Conservation (phyloP, 1,139 yeast species). For the Candida freyschussii region DNA sequence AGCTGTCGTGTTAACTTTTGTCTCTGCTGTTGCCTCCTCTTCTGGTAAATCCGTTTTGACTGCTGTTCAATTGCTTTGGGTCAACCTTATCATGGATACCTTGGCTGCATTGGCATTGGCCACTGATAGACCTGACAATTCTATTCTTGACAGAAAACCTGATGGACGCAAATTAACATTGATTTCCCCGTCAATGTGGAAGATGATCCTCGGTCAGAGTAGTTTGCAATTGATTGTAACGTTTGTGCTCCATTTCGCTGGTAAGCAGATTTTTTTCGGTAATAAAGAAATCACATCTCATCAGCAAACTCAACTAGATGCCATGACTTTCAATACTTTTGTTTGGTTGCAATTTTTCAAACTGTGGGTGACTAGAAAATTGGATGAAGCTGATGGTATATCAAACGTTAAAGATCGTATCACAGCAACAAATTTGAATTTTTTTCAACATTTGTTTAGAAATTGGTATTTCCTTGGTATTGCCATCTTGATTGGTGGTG, state of each 20-base stretch:
- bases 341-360: conserved; percentile 98
- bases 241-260: conserved; percentile 76
- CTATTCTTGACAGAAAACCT: conserved; percentile 75
- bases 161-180: conserved; percentile 78
- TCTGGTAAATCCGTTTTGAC: conserved; percentile 84
- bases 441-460: conserved; percentile 74
- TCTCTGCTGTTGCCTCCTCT: conserved; percentile 82
- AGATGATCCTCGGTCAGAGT: conserved; percentile 92
- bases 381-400: conserved; percentile 82
- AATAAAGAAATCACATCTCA: conserved; percentile 36
- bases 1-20: conserved; percentile 89
- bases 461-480: conserved; percentile 79
- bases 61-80: conserved; percentile 97
- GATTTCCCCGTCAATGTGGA: conserved; percentile 94
- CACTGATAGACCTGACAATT: conserved; percentile 90
- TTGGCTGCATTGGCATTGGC: conserved; percentile 97
- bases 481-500: conserved; percentile 68
- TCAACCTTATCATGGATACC: conserved; percentile 95
- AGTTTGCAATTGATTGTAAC: conserved; percentile 72
- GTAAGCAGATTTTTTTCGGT: conserved; percentile 52
- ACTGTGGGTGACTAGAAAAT: conserved; percentile 81
- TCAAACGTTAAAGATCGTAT: conserved; percentile 53
- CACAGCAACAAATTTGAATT: conserved; percentile 61
- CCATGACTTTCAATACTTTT: conserved; percentile 91
- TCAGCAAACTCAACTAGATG: conserved; percentile 57